These are phyloP conservation scores for Lactarius tabidus DNA, from an alignment of 768 basidiomycete genomes.

Conservation along the genomic window DNA sequence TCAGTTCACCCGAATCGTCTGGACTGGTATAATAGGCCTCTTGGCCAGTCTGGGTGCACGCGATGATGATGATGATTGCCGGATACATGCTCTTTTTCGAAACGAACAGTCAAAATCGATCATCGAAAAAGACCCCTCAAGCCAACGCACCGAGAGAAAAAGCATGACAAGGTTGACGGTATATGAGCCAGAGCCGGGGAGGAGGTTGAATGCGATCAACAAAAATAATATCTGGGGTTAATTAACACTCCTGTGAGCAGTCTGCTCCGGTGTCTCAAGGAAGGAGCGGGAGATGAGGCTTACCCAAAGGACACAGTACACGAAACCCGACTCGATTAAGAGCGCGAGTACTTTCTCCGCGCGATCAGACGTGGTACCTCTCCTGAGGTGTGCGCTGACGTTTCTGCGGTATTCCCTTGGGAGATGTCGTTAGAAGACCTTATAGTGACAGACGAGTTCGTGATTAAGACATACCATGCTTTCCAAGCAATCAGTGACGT, in stretches of 20 bases:
- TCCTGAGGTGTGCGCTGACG: slow-evolving; percentile 11
- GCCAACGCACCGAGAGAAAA: slow-evolving; percentile 7
- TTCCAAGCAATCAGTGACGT: slow-evolving; percentile 21
- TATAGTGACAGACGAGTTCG: background rate
- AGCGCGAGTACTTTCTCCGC: slow-evolving; percentile 13
- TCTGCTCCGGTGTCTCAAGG: background rate
- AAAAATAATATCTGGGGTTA: slow-evolving; percentile 7
- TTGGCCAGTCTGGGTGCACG: slow-evolving; percentile 10
- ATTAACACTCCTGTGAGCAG: background rate
- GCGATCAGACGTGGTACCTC: slow-evolving; percentile 9
- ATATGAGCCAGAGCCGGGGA: slow-evolving; percentile 18
- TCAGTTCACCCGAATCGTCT: background rate
- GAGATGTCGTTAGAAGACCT: background rate
- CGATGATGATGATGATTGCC: slow-evolving; percentile 15
- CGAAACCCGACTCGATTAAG: slow-evolving; percentile 19
- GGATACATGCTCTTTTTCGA: slow-evolving; percentile 13
- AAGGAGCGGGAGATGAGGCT: background rate
- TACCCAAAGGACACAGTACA: slow-evolving; percentile 20
- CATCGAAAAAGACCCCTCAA: background rate
- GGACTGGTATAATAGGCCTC: background rate
- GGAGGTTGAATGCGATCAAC: slow-evolving; percentile 1
- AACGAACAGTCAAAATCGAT: background rate
- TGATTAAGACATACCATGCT: slow-evolving; percentile 6
- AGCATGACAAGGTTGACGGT: slow-evolving; percentile 15
- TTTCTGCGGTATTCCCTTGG: slow-evolving; percentile 10